Percentiles rank a stretch among this genome's conserved stretches.
phyloP scores from a whole-genome alignment of 2,329 filamentous ascomycete species.

The Calonectria henricotiae region DNA sequence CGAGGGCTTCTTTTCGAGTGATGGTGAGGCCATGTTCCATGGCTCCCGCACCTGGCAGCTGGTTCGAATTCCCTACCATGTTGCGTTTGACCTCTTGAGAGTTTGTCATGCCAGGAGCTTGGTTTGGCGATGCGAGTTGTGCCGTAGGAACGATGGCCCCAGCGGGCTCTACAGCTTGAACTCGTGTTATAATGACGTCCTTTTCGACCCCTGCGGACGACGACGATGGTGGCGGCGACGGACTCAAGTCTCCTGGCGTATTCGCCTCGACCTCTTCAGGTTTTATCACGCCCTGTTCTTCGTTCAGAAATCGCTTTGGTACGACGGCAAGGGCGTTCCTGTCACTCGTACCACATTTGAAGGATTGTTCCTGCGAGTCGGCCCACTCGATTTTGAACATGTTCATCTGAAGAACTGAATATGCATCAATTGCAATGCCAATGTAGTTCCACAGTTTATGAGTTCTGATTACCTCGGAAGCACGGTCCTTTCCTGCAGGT shows the following conservation, averaged over 20 bases:
- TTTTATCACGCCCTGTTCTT: background rate
- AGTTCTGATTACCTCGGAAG: background rate
- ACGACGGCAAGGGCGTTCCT: background rate
- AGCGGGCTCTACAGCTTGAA: background rate
- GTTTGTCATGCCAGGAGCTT: too few relatives aligned
- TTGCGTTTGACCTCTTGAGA: too few relatives aligned
- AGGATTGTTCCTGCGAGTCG: background rate
- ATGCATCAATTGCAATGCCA: background rate
- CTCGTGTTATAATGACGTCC: background rate
- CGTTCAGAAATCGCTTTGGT: background rate
- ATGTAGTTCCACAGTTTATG: background rate
- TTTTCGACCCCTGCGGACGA: background rate
- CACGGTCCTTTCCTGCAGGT: background rate
- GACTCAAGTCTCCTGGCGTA: background rate
- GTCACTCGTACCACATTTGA: background rate
- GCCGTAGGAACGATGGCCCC: background rate
- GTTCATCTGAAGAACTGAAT: background rate
- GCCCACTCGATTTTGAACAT: background rate
- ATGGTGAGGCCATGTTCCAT: too few relatives aligned
- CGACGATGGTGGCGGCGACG: background rate
- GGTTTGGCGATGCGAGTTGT: too few relatives aligned
- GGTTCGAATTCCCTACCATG: too few relatives aligned
- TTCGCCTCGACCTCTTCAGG: background rate
- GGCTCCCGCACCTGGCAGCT: too few relatives aligned
- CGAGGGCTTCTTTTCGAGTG: background rate